Evolutionary conservation across 2,329 filamentous ascomycete genomes (phyloP).

Genomic region (Fusarium vanettenii): DNA sequence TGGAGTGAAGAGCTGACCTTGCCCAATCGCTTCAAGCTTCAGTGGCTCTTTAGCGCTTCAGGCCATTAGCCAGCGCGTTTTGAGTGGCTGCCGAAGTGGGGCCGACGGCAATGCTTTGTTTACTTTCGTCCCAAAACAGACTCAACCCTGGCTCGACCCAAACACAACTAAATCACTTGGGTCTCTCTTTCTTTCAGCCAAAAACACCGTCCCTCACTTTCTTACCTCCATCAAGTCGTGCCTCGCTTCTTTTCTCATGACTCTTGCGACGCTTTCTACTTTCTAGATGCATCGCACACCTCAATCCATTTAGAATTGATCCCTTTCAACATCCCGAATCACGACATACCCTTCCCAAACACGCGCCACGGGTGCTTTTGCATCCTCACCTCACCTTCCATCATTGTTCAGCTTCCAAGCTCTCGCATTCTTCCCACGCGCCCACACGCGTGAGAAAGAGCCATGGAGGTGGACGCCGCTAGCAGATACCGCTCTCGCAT

Average conservation of each 20-base stretch:
- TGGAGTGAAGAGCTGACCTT: background rate
- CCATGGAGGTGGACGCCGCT: slow-evolving; percentile 56
- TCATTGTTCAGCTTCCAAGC: slow-evolving; percentile 31
- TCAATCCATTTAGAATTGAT: slow-evolving; percentile 36
- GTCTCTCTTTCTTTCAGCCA: slow-evolving; percentile 29
- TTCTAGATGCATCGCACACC: slow-evolving; percentile 25
- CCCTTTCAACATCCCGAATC: slow-evolving; percentile 13
- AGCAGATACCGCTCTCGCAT: slow-evolving; percentile 60
- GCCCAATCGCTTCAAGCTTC: background rate
- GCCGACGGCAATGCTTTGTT: slow-evolving; percentile 43
- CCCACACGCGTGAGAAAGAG: slow-evolving; percentile 42
- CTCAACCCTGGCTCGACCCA: slow-evolving; percentile 26
- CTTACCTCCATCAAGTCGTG: slow-evolving; percentile 24
- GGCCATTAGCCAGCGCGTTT: slow-evolving; percentile 8
- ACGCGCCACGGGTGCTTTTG: slow-evolving; percentile 38
- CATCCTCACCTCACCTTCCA: slow-evolving; percentile 33
- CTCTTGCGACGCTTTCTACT: slow-evolving; percentile 23
- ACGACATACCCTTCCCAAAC: slow-evolving; percentile 22
- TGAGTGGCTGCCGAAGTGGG: slow-evolving; percentile 19
- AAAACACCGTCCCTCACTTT: slow-evolving; percentile 13
- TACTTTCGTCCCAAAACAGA: slow-evolving; percentile 51
- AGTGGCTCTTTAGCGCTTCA: slow-evolving; percentile 12
- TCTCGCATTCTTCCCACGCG: slow-evolving; percentile 28
- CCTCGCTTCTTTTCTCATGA: slow-evolving; percentile 22
- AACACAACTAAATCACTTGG: slow-evolving; percentile 37